phyloP scores from a whole-genome alignment of 495 filamentous ascomycete genomes.

The Penicillium fimorum region DNA sequence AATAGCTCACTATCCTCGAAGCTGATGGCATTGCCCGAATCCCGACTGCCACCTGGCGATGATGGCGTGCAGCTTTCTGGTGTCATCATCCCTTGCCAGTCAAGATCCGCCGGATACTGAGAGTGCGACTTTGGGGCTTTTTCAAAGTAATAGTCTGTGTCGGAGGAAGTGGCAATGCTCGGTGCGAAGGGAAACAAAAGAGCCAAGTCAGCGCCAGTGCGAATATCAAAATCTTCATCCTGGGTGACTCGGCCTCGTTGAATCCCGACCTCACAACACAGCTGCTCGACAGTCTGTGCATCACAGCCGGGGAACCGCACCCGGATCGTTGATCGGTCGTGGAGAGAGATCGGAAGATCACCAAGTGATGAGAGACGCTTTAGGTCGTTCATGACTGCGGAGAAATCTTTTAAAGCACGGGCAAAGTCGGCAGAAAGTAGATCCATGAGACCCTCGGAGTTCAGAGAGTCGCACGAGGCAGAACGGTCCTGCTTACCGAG shows the following conservation, averaged over 20 bases:
- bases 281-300: conserved; percentile 71
- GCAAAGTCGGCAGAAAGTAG: conserved; percentile 86
- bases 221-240: conserved; percentile 68
- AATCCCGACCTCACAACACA: conserved; percentile 85
- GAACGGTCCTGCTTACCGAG: conserved; percentile 32
- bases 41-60: conserved; percentile 23
- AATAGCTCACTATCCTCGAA: conserved; percentile 50
- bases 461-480: conserved; percentile 53
- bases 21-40: conserved; percentile 35
- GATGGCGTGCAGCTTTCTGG: conserved; percentile 30
- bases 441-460: conserved; percentile 78
- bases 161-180: conserved; percentile 41
- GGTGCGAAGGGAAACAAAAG: conserved; percentile 85
- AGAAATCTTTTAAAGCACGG: conserved; percentile 78
- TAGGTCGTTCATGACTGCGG: conserved; percentile 75
- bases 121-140: conserved; percentile 23
- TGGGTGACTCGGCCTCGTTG: conserved; percentile 72
- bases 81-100: conserved; percentile 60
- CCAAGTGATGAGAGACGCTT: conserved; percentile 72
- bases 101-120: conserved; percentile 37
- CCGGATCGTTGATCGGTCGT: conserved; percentile 59
- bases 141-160: conserved; percentile 36
- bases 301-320: conserved; percentile 93
- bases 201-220: conserved; percentile 65
- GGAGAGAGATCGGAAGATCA: conserved; percentile 76